Base-by-base conservation (phyloP, 208 protist species). In the Trypanosoma lewisi region DNA sequence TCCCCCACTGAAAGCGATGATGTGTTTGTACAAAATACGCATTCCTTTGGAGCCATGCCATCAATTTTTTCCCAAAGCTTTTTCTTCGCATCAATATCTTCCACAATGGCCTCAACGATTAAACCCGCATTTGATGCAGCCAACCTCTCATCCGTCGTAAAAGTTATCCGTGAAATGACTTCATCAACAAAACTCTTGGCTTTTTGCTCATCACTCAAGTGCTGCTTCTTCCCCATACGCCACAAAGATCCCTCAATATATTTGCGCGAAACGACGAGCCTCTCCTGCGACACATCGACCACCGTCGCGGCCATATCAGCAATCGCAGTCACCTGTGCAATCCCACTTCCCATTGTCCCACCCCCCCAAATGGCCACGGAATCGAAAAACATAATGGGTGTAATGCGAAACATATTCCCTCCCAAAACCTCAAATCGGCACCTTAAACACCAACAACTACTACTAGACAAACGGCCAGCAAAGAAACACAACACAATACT, bases 21-120 rank as follows among this genome's bases (percentile, higher is more conserved):
- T 14, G 89, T 95, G 79, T 95, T 95, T 27, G 85, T 86, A 58
- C 79, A 89, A 66, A 97, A 93, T 52, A 94, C 83, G 47, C 75
- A 80, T 34, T 83, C 69, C 45, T 73, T 79, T 7, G 75, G 70
- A 12, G 81, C 81, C 31, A 80, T 27, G 54, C 70, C 75, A 57
- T 88, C 85, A 34, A 91, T 51, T 14, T 68, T 67, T 6, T 44
- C 44, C 50, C 79, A 88, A 4, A 91, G 71, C 44, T 72, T 56
- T 59, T 80, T 83, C 75, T 91, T 91, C 2, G 47, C 74, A 28
- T 80, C 82, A 21, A 88, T 73, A 62, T 86, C 68, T 69, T 91
- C 85, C 14, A 80, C 66, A 19, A 88, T 77, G 9, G 85, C 85
- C 68, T 91, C 85, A 16, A 91, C 60, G 37, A 91, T 67, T 25